Conservation (phyloP, 495 filamentous ascomycete species). For the Hypoxylon cercidicola region DNA sequence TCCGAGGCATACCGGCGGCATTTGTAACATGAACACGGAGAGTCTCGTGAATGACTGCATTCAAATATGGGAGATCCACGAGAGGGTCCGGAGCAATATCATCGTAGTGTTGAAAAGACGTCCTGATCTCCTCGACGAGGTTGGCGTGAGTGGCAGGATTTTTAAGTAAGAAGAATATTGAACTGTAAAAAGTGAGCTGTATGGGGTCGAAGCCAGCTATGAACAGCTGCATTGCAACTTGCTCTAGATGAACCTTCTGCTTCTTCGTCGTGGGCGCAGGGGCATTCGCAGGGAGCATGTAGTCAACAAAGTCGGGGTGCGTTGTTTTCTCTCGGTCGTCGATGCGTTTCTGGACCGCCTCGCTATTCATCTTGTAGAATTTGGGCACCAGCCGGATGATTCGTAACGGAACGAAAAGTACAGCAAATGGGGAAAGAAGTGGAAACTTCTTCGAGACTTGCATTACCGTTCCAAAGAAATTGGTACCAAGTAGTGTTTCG, state of each 20-base stretch:
- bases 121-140: constrained; percentile 32
- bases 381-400: constrained; percentile 7
- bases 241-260: constrained; percentile 35
- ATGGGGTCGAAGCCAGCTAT: constrained; percentile 41
- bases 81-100: constrained; percentile 28
- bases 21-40: constrained; percentile 29
- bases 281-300: constrained; percentile 34
- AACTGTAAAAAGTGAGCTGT: constrained; percentile 24
- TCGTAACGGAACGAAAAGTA: background rate
- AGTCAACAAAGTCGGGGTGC: constrained; percentile 41
- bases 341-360: constrained; percentile 38
- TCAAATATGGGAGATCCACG: constrained; percentile 23
- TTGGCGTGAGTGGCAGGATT: constrained; percentile 21
- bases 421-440: constrained; percentile 10
- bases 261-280: constrained; percentile 32
- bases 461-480: constrained; percentile 23
- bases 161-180: constrained; percentile 36
- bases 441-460: constrained; percentile 36
- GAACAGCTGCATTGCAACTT: constrained; percentile 40
- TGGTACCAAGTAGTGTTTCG: constrained; percentile 32
- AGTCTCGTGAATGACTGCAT: constrained; percentile 33
- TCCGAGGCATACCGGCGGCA: constrained; percentile 23
- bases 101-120: constrained; percentile 30
- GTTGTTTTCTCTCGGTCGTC: constrained; percentile 28
- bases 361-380: constrained; percentile 26